These are phyloP conservation scores for Luvunga scandens DNA, from an alignment of 345 rosid genomes.

Conservation along the genomic window DNA sequence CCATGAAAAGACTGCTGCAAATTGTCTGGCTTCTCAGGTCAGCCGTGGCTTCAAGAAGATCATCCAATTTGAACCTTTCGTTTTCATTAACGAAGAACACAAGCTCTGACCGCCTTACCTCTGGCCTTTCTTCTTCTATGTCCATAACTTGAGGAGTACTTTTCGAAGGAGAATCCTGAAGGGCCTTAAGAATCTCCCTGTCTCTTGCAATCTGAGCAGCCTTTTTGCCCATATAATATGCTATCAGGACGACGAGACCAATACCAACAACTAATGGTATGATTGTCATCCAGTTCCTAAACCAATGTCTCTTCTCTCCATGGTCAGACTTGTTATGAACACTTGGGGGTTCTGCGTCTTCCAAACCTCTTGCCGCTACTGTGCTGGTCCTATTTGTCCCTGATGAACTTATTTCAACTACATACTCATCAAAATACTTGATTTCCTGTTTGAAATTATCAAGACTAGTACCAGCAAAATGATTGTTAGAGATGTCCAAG, in stretches of 20 bases:
- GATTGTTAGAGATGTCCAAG: constrained; percentile 43
- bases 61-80: constrained; percentile 49
- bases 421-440: not conserved
- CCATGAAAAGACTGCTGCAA: constrained; percentile 56
- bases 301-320: not conserved
- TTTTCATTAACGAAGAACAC: constrained; percentile 46
- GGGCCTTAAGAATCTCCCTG: constrained; percentile 27
- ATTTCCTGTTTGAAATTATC: not conserved
- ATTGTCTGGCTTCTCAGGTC: constrained; percentile 41
- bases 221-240: constrained; percentile 21
- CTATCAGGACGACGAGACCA: constrained; percentile 19
- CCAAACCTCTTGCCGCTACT: not conserved
- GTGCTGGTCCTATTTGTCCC: not conserved
- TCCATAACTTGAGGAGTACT: constrained; percentile 1
- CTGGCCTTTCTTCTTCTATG: constrained; percentile 21
- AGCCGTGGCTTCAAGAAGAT: constrained; percentile 60
- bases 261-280: constrained; percentile 23
- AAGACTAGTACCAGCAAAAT: constrained; percentile 6
- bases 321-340: not conserved
- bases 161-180: constrained; percentile 27
- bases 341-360: not conserved
- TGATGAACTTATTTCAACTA: not conserved
- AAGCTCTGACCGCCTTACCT: constrained; percentile 34
- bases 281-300: not conserved
- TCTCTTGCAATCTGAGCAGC: constrained; percentile 21